These are phyloP conservation scores for Pythium guiyangense DNA, from an alignment of 352 stramenopile species.

Conservation along the genomic window DNA sequence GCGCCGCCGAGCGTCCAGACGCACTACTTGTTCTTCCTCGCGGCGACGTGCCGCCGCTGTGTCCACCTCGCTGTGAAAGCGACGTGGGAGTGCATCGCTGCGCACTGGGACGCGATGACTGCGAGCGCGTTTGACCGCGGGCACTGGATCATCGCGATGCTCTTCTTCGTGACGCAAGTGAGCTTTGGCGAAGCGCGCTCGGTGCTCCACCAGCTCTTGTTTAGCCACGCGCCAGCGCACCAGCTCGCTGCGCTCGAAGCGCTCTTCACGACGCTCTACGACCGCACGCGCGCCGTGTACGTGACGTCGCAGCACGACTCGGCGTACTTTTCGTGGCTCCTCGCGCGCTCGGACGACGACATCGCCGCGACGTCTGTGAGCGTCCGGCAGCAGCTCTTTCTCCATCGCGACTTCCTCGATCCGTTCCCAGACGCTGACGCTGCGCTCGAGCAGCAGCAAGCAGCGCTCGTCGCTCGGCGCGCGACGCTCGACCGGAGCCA, in stretches of 20 bases:
- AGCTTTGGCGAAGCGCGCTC: constrained; percentile 43
- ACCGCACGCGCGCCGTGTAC: constrained; percentile 31
- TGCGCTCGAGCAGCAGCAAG: constrained; percentile 36
- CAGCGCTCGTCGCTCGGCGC: constrained; percentile 28
- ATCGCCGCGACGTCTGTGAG: constrained; percentile 23
- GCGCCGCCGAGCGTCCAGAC: constrained; percentile 48
- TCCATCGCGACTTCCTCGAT: constrained; percentile 33
- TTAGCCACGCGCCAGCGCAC: constrained; percentile 31
- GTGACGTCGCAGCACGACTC: constrained; percentile 30
- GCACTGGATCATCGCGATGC: constrained; percentile 47
- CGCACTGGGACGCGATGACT: constrained; percentile 54
- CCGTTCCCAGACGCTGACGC: constrained; percentile 33
- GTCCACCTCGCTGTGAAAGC: constrained; percentile 54
- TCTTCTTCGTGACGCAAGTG: constrained; percentile 62
- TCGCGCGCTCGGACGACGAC: constrained; percentile 47
- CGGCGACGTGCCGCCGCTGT: constrained; percentile 41
- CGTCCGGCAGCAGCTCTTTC: constrained; percentile 24
- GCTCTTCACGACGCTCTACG: constrained; percentile 34
- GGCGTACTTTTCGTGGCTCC: constrained; percentile 52
- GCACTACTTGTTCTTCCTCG: constrained; percentile 62
- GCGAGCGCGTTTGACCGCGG: constrained; percentile 33
- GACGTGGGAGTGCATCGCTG: constrained; percentile 62
- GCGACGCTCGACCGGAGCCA: constrained; percentile 26
- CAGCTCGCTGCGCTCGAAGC: constrained; percentile 37
- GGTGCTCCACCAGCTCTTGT: constrained; percentile 42